phyloP scores from a whole-genome alignment of 2,329 filamentous ascomycete genomes.

The Helotiales sp. region DNA sequence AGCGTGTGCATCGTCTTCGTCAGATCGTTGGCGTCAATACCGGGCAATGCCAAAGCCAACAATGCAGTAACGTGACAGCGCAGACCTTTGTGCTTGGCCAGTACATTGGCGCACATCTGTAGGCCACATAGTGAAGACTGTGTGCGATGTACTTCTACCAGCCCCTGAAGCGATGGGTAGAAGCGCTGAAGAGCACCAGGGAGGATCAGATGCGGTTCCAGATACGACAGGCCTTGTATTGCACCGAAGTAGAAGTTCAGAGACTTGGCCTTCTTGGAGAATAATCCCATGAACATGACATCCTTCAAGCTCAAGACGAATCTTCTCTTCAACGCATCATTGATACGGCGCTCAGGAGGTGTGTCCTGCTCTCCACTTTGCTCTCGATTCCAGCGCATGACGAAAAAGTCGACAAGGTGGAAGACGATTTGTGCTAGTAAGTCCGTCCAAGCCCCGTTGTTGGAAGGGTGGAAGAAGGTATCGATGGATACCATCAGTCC shows the following conservation, averaged over 20 bases:
- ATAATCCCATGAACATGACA: slow-evolving; percentile 97
- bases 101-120: slow-evolving; percentile 87
- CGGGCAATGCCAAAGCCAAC: slow-evolving; percentile 87
- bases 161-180: slow-evolving; percentile 92
- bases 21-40: slow-evolving; percentile 95
- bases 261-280: slow-evolving; percentile 89
- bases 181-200: slow-evolving; percentile 94
- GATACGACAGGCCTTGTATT: slow-evolving; percentile 82
- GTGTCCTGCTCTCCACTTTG: slow-evolving; percentile 88
- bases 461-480: slow-evolving; percentile 98
- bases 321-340: slow-evolving; percentile 75
- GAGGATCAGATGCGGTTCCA: slow-evolving; percentile 89
- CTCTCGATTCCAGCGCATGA: slow-evolving; percentile 96
- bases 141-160: slow-evolving; percentile 96
- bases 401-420: slow-evolving; percentile 92
- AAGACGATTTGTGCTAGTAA: slow-evolving; percentile 88
- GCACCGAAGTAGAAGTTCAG: slow-evolving; percentile 91
- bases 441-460: slow-evolving; percentile 88
- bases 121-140: slow-evolving; percentile 90
- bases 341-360: slow-evolving; percentile 76
- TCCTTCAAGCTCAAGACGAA: slow-evolving; percentile 90
- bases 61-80: slow-evolving; percentile 93
- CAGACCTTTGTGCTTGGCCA: slow-evolving; percentile 93
- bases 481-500: slow-evolving; percentile 92
- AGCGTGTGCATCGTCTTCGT: slow-evolving; percentile 95